These are phyloP conservation scores for Scutellaria barbata DNA, from an alignment of 257 asterid genomes.

Conservation along the genomic window DNA sequence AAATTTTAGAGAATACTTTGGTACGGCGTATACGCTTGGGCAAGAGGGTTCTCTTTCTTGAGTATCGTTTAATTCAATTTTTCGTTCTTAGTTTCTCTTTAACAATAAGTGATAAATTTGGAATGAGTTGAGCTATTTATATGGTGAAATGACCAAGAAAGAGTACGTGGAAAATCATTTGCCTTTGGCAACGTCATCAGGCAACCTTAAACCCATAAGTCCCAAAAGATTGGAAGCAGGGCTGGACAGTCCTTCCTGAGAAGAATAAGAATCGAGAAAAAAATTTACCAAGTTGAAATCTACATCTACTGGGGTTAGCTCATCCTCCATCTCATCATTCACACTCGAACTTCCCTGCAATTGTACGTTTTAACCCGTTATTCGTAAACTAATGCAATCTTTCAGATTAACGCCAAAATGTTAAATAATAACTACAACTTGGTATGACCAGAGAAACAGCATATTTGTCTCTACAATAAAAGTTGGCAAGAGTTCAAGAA, in stretches of 20 bases:
- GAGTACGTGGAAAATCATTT: conserved; percentile 41
- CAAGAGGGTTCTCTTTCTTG: too few species aligned
- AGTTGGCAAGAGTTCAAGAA: conserved; percentile 14
- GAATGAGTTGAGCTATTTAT: not conserved
- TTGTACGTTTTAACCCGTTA: not conserved
- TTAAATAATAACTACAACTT: not conserved
- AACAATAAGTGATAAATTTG: not conserved
- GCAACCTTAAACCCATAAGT: conserved; percentile 82
- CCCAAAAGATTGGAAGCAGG: conserved; percentile 95
- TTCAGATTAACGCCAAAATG: too few species aligned
- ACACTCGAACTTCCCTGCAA: conserved; percentile 68
- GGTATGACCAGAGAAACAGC: not conserved
- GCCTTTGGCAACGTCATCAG: conserved; percentile 65
- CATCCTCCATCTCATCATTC: conserved; percentile 71
- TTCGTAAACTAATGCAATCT: not conserved
- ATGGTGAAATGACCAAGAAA: not conserved
- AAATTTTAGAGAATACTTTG: too few species aligned
- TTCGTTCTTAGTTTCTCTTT: too few species aligned
- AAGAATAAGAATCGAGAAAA: conserved; percentile 77
- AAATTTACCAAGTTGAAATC: conserved; percentile 89
- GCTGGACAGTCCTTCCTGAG: conserved; percentile 92
- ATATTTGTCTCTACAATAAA: not conserved
- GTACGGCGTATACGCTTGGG: too few species aligned
- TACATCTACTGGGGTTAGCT: conserved; percentile 82
- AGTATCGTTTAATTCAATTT: too few species aligned